Percentiles rank a stretch among this genome's conserved stretches.
Conservation (phyloP, 176 grass and related monocot genomes). For the Miscanthus lutarioriparius region DNA sequence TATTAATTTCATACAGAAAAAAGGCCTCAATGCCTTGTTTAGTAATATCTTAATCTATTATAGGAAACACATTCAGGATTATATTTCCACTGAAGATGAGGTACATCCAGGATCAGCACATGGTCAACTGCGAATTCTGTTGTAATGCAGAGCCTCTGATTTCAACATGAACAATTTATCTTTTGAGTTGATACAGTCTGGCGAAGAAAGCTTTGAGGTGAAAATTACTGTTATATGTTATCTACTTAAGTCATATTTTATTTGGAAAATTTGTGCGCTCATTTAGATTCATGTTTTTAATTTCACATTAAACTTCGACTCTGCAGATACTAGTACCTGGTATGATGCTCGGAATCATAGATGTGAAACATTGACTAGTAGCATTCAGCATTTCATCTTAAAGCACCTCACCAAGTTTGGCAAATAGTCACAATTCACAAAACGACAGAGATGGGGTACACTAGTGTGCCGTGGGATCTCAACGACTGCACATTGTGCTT, state of each 20-base stretch:
- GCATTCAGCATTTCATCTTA: background rate
- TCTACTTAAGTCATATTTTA: conserved; percentile 16
- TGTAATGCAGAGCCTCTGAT: conserved; percentile 1
- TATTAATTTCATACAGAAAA: conserved; percentile 7
- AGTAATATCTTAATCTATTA: conserved; percentile 12
- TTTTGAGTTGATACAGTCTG: conserved; percentile 8
- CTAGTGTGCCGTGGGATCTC: background rate
- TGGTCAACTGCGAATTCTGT: background rate
- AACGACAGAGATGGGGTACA: background rate
- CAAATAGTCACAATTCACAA: background rate
- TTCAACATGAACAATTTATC: conserved; percentile 12
- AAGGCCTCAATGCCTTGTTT: conserved; percentile 25
- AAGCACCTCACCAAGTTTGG: background rate
- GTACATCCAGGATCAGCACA: conserved; percentile 21
- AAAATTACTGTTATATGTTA: background rate
- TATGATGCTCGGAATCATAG: background rate
- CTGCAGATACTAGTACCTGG: conserved; percentile 11
- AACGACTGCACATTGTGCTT: background rate
- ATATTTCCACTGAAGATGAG: conserved; percentile 4
- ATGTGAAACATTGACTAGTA: background rate
- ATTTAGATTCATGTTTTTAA: conserved; percentile 4
- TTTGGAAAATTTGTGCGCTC: background rate
- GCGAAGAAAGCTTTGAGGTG: conserved; percentile 20
- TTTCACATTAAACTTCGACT: conserved; percentile 15
- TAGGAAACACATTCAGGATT: conserved; percentile 5